A percentile compares a stretch with the other conserved stretches of the same genome.
These are phyloP conservation scores for Hordeum vulgare DNA, from an alignment of 176 grass and related monocot species.

Conservation along the genomic window MorexV3_pseudomolecules_assembly NC_058520.1:286217614-286218113, in stretches of 20 bases:
- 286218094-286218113: too few relatives aligned
- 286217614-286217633: not conserved
- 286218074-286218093: not conserved
- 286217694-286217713: not conserved
- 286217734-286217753: not conserved
- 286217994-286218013: not conserved
- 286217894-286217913: not conserved
- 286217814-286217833: not conserved
- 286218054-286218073: not conserved
- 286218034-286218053: not conserved
- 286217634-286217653: not conserved
- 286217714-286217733: not conserved
- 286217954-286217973: not conserved
- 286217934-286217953: not conserved
- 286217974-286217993: not conserved
- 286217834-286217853: not conserved
- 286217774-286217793: not conserved
- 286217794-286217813: not conserved
- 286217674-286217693: not conserved
- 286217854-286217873: not conserved
- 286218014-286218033: not conserved
- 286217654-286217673: not conserved
- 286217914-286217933: not conserved
- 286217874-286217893: not conserved
- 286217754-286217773: not conserved